Percentiles rank a stretch among this genome's conserved stretches.
Evolutionary conservation across 306 rosid species (phyloP).

Genomic region (Rosa multiflora): DNA sequence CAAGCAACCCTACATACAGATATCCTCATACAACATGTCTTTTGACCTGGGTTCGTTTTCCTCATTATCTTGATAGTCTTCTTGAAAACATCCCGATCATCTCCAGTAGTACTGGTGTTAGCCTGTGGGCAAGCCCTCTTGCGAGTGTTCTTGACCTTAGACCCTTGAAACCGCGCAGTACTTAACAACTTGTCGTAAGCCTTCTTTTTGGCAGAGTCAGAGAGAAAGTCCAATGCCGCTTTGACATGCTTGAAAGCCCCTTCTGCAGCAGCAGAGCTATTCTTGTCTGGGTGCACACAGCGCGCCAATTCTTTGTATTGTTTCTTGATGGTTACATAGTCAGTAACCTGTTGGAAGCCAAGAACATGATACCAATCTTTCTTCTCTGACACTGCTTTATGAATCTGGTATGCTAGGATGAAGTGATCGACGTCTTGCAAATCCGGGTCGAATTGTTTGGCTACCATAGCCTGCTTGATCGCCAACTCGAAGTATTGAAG

Average conservation of each 20-base stretch:
- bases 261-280: background rate
- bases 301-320: conserved; percentile 3
- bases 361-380: background rate
- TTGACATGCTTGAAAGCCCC: background rate
- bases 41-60: background rate
- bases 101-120: background rate
- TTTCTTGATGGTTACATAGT: background rate
- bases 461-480: conserved; percentile 12
- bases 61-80: background rate
- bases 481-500: background rate
- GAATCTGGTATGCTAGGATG: background rate
- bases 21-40: background rate
- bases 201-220: background rate
- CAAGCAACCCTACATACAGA: background rate
- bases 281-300: conserved; percentile 11
- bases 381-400: background rate
- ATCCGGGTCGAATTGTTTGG: background rate
- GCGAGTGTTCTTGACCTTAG: background rate
- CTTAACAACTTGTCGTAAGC: conserved; percentile 1
- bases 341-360: background rate
- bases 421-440: background rate
- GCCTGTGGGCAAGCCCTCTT: background rate
- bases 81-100: background rate
- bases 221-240: background rate
- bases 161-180: background rate